Conservation (phyloP, 2,329 filamentous ascomycete species). For the Venturia asperata region DNA sequence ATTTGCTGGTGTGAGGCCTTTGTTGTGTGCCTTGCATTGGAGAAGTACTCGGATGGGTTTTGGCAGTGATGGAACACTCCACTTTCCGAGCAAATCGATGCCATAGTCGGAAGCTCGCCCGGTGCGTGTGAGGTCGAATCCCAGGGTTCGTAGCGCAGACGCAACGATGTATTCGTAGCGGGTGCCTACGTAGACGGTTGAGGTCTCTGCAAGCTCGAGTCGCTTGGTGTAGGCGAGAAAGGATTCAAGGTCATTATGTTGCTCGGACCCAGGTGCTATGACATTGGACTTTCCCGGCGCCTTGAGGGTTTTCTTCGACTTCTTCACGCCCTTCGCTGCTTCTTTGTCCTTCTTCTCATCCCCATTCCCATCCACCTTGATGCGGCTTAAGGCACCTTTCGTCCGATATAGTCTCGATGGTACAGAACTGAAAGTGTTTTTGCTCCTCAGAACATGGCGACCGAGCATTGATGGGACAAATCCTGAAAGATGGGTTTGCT, state of each 20-base stretch:
- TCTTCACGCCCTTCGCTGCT: not conserved
- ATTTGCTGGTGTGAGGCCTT: slow-evolving; percentile 48
- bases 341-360: not conserved
- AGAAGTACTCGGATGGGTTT: slow-evolving; percentile 38
- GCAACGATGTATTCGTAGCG: slow-evolving; percentile 68
- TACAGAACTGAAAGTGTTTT: not conserved
- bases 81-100: slow-evolving; percentile 67
- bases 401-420: slow-evolving; percentile 1
- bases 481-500: not conserved
- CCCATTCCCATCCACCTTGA: not conserved
- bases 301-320: not conserved
- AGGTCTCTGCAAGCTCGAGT: slow-evolving; percentile 47
- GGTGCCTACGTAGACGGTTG: slow-evolving; percentile 62
- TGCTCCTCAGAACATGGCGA: slow-evolving; percentile 5
- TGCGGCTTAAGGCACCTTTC: not conserved
- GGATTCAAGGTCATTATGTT: slow-evolving; percentile 57
- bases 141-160: slow-evolving; percentile 49
- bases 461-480: slow-evolving; percentile 5
- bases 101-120: slow-evolving; percentile 63
- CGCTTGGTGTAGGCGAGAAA: slow-evolving; percentile 59
- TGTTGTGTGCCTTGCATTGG: slow-evolving; percentile 62
- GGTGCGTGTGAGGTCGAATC: slow-evolving; percentile 58
- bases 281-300: not conserved
- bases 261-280: slow-evolving; percentile 27
- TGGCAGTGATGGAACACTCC: slow-evolving; percentile 47